Conservation (phyloP, 1,284 basidiomycete species). For the Rhodotorula sp. region DNA sequence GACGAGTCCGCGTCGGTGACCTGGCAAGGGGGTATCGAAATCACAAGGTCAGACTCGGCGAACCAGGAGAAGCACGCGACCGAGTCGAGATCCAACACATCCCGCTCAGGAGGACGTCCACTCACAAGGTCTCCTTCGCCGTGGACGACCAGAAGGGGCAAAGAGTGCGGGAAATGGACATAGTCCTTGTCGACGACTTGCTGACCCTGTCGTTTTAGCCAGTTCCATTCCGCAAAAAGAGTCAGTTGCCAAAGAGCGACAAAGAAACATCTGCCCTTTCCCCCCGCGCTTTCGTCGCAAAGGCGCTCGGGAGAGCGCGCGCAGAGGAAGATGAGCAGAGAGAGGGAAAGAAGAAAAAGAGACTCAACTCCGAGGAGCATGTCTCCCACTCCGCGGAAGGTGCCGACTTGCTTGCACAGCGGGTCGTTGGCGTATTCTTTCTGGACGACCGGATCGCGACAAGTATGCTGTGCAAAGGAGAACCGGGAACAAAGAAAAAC, state of each 20-base stretch:
- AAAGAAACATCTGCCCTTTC: no score
- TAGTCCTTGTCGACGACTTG: constrained; percentile 45
- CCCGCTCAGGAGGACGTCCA: no score
- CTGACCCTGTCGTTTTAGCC: constrained; percentile 37
- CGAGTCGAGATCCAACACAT: no score
- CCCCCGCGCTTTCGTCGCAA: no score
- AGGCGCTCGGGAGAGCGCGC: no score
- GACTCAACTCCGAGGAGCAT: constrained; percentile 47
- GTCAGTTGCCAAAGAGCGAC: background rate
- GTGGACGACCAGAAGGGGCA: constrained; percentile 50
- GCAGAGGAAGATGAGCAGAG: no score
- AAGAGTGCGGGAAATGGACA: constrained; percentile 46
- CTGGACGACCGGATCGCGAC: constrained; percentile 39
- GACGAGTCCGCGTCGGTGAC: constrained; percentile 24
- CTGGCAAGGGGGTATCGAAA: background rate
- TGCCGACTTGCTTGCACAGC: constrained; percentile 43
- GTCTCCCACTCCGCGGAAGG: constrained; percentile 46
- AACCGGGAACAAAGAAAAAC: no score
- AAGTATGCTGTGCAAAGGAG: constrained; percentile 27
- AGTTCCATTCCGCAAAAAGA: background rate
- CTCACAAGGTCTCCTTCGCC: constrained; percentile 50
- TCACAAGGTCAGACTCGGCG: no score
- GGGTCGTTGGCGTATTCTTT: constrained; percentile 44
- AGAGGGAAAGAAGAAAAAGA: no score
- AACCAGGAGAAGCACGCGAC: no score